phyloP scores from a whole-genome alignment of 2,329 filamentous ascomycete genomes.

The Neonectria ditissima region DNA sequence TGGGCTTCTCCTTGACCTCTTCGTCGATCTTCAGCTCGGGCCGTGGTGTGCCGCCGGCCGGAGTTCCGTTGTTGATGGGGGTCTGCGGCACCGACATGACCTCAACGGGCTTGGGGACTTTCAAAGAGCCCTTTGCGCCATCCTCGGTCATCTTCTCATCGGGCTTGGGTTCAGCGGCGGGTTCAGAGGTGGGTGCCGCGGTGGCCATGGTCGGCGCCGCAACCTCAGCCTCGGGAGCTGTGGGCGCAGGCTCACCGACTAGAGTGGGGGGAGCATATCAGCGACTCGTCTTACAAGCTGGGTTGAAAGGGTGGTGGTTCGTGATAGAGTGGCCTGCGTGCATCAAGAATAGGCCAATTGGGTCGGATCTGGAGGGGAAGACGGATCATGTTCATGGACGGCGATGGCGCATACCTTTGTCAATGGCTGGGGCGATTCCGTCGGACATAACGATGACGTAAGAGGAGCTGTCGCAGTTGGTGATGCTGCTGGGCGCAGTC shows the following conservation, averaged over 20 bases:
- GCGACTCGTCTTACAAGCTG: constrained; percentile 12
- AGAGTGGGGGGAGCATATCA: constrained; percentile 29
- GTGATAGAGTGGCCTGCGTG: background rate
- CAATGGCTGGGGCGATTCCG: constrained; percentile 50
- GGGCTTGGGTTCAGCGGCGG: constrained; percentile 37
- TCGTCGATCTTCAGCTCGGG: constrained; percentile 50
- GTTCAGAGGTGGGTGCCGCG: constrained; percentile 37
- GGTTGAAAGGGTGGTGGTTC: background rate
- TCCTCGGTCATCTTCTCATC: constrained; percentile 39
- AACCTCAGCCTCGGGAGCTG: constrained; percentile 45
- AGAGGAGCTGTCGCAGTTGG: constrained; percentile 39
- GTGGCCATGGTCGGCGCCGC: constrained; percentile 44
- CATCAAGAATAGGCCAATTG: constrained; percentile 36
- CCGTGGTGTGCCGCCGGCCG: constrained; percentile 50
- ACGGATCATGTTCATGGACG: constrained; percentile 27
- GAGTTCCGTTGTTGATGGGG: constrained; percentile 50
- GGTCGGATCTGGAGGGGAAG: constrained; percentile 8
- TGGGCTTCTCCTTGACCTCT: constrained; percentile 45
- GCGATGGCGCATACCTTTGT: constrained; percentile 49
- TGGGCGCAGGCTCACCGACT: constrained; percentile 48
- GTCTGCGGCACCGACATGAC: constrained; percentile 52
- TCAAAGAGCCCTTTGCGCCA: constrained; percentile 33
- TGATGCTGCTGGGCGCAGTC: constrained; percentile 27
- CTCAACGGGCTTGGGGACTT: constrained; percentile 51
- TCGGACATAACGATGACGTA: constrained; percentile 53